A percentile compares a stretch with the other conserved stretches of the same genome.
phyloP scores from a whole-genome alignment of 1,284 basidiomycete genomes.

The Apiotrichum mycotoxinovorans region DNA sequence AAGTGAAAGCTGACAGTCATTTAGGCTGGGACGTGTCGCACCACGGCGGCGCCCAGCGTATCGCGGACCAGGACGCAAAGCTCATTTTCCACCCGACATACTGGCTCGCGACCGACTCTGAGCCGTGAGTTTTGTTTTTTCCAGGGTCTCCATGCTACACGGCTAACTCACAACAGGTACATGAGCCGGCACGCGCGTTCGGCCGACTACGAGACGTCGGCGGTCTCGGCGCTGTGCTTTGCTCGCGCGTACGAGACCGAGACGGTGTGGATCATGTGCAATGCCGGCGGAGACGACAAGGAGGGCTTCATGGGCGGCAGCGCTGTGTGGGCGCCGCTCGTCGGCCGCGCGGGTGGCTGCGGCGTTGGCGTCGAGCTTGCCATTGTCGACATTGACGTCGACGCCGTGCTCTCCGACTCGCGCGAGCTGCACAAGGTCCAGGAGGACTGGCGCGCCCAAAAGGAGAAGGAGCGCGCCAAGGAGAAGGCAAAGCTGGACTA shows the following conservation, averaged over 20 bases:
- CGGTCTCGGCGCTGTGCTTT: conserved; percentile 33
- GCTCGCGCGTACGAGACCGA: conserved; percentile 45
- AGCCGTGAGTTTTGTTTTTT: conserved; percentile 50
- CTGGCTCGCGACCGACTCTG: conserved; percentile 46
- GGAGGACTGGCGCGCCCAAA: conserved; percentile 20
- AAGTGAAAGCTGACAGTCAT: not conserved
- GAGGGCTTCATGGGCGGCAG: conserved; percentile 41
- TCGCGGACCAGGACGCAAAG: conserved; percentile 41
- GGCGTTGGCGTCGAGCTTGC: not conserved
- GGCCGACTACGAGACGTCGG: conserved; percentile 35
- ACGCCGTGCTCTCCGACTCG: conserved; percentile 29
- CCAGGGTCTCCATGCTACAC: too few species aligned
- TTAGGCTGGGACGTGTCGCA: conserved; percentile 50
- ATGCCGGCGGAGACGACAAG: conserved; percentile 36
- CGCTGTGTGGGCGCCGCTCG: conserved; percentile 39
- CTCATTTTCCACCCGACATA: conserved; percentile 48
- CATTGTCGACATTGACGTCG: conserved; percentile 29
- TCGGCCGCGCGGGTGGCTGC: conserved; percentile 27
- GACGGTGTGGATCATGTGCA: conserved; percentile 43
- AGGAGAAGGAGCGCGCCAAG: not conserved
- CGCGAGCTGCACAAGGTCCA: conserved; percentile 36
- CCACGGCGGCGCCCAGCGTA: conserved; percentile 33
- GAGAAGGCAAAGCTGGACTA: not conserved
- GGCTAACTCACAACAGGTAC: not conserved
- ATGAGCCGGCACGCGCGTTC: conserved; percentile 14